Percentiles rank a stretch among this genome's conserved stretches.
Conservation (phyloP, 257 asterid species). For the Ilex asprella region DNA sequence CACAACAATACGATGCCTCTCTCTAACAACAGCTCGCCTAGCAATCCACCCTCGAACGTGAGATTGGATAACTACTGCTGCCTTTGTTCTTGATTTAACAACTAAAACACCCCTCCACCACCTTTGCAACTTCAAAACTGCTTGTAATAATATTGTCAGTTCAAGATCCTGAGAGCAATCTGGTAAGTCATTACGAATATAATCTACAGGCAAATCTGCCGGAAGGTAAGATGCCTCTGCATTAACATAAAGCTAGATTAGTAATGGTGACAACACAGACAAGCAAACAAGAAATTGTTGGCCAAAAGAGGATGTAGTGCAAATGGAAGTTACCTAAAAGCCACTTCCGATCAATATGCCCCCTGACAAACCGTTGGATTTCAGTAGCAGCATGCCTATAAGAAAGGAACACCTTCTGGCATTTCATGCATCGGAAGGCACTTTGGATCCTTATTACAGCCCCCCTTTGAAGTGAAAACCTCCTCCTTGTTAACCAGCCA, state of each 20-base stretch:
- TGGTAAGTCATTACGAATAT: too few species aligned
- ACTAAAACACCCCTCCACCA: too few species aligned
- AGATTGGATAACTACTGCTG: constrained; percentile 1
- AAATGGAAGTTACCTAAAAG: constrained; percentile 36
- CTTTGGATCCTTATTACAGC: constrained; percentile 60
- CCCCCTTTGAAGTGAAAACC: constrained; percentile 35
- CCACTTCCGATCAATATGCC: constrained; percentile 58
- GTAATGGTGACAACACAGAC: too few species aligned
- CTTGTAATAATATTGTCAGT: too few species aligned
- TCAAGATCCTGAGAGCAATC: too few species aligned
- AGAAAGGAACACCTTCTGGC: constrained; percentile 29
- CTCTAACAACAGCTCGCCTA: neutral
- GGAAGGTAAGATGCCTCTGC: too few species aligned
- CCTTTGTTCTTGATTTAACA: too few species aligned
- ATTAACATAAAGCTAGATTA: too few species aligned
- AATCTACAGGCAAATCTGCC: too few species aligned
- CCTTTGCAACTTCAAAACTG: too few species aligned
- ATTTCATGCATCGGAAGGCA: constrained; percentile 47
- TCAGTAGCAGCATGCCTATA: constrained; percentile 46
- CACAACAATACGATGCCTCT: neutral
- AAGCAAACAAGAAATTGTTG: too few species aligned
- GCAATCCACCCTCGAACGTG: constrained; percentile 1
- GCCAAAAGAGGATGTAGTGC: too few species aligned
- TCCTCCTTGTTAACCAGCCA: constrained; percentile 63
- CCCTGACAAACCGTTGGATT: constrained; percentile 67